Evolutionary conservation across 805 yeast genomes (phyloP).

Genomic region (Saturnispora besseyi): DNA sequence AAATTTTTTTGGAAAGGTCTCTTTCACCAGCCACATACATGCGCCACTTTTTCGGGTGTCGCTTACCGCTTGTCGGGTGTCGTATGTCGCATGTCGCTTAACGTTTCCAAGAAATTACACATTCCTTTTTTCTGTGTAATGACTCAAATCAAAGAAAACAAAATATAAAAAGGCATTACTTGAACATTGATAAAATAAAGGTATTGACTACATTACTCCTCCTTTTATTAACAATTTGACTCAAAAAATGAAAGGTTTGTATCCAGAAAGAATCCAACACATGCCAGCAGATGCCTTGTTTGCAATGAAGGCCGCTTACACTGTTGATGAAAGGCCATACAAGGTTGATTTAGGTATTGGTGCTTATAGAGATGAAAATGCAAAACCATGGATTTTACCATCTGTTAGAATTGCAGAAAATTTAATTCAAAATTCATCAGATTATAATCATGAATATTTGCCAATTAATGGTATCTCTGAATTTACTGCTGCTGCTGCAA

Average conservation of each 20-base stretch:
- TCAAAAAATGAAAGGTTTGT: constrained; percentile 18
- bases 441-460: constrained; percentile 78
- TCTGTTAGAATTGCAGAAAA: constrained; percentile 66
- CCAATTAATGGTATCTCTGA: constrained; percentile 70
- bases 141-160: too few relatives aligned
- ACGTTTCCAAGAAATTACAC: too few relatives aligned
- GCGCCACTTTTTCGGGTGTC: neutral
- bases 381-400: constrained; percentile 87
- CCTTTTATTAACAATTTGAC: neutral
- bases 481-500: constrained; percentile 63
- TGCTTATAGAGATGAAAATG: constrained; percentile 86
- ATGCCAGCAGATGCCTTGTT: constrained; percentile 85
- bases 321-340: constrained; percentile 44
- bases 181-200: neutral
- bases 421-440: constrained; percentile 46
- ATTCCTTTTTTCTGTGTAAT: too few relatives aligned
- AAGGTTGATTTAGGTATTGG: constrained; percentile 89
- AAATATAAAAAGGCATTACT: too few relatives aligned
- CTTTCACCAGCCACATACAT: neutral
- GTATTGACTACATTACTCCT: neutral
- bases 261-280: constrained; percentile 37
- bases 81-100: too few relatives aligned
- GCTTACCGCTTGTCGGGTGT: neutral
- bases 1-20: too few relatives aligned
- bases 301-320: constrained; percentile 62